Evolutionary conservation across 176 grass and related monocot genomes (phyloP).

Genomic region (Juncus inflexus): DNA sequence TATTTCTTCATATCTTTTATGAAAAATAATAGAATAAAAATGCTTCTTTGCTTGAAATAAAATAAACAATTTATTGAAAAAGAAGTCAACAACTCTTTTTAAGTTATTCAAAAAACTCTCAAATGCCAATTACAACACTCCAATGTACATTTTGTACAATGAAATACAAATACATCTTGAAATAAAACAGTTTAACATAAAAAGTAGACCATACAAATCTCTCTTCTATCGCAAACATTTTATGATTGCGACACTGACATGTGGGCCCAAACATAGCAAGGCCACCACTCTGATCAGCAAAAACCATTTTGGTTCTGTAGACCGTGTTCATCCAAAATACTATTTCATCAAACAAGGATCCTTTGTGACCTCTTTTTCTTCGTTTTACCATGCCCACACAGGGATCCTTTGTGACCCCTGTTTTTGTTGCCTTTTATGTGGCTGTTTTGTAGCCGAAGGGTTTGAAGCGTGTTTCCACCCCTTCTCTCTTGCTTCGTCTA

Average conservation of each 20-base stretch:
- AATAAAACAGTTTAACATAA: too few species aligned
- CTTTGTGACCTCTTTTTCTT: slow-evolving; percentile 33
- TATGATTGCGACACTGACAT: neutral
- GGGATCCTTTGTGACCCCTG: slow-evolving; percentile 42
- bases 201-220: too few species aligned
- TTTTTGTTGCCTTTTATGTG: slow-evolving; percentile 35
- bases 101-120: too few species aligned
- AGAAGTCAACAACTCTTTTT: too few species aligned
- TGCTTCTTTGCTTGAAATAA: too few species aligned
- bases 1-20: too few species aligned
- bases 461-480: slow-evolving; percentile 21
- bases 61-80: too few species aligned
- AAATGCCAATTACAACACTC: too few species aligned
- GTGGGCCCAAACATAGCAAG: slow-evolving; percentile 4
- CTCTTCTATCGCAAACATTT: too few species aligned
- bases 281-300: neutral
- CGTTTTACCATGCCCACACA: slow-evolving; percentile 44
- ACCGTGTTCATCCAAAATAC: neutral
- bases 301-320: neutral
- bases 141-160: too few species aligned
- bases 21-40: too few species aligned
- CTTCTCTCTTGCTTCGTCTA: slow-evolving; percentile 61
- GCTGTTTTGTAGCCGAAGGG: neutral
- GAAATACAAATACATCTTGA: too few species aligned
- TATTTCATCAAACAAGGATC: slow-evolving; percentile 20